Conservation (phyloP, 768 basidiomycete genomes). For the Zangia roseola region DNA sequence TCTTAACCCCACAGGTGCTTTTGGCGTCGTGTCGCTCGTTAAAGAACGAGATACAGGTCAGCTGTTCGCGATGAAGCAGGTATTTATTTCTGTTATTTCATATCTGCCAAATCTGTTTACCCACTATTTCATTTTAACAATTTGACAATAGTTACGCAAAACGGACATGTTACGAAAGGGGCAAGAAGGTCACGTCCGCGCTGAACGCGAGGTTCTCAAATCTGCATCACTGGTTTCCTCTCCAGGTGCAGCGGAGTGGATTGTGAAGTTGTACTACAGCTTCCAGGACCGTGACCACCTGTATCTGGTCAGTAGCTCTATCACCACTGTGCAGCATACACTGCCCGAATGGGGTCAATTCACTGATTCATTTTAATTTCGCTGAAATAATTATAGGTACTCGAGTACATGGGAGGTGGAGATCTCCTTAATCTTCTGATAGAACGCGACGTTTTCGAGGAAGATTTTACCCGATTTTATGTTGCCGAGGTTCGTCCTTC, state of each 20-base stretch:
- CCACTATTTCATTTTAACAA: conserved; percentile 23
- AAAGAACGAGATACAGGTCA: conserved; percentile 75
- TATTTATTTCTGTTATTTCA: conserved; percentile 36
- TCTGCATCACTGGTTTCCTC: conserved; percentile 81
- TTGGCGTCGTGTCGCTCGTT: conserved; percentile 94
- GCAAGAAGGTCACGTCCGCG: conserved; percentile 96
- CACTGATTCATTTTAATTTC: conserved; percentile 59
- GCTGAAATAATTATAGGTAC: conserved; percentile 55
- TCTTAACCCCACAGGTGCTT: conserved; percentile 64
- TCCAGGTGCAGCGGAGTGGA: conserved; percentile 83
- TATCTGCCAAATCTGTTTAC: conserved; percentile 27
- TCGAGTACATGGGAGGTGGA: conserved; percentile 95
- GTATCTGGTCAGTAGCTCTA: conserved; percentile 72
- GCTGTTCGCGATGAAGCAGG: conserved; percentile 97
- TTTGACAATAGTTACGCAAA: conserved; percentile 63
- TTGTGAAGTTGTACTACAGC: conserved; percentile 88
- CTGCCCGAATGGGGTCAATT: conserved; percentile 28
- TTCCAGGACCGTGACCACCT: conserved; percentile 95
- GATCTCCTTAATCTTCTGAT: conserved; percentile 96
- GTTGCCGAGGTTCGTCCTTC: conserved; percentile 72
- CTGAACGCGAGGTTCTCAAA: conserved; percentile 91
- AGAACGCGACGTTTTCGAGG: conserved; percentile 86
- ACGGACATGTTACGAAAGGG: conserved; percentile 94
- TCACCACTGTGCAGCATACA: conserved; percentile 25
- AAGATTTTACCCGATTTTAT: conserved; percentile 91